Evolutionary conservation across 2,329 filamentous ascomycete species (phyloP), one percentile per base, ranked within the genome.

Genomic region (Aspergillus terreus): DNA sequence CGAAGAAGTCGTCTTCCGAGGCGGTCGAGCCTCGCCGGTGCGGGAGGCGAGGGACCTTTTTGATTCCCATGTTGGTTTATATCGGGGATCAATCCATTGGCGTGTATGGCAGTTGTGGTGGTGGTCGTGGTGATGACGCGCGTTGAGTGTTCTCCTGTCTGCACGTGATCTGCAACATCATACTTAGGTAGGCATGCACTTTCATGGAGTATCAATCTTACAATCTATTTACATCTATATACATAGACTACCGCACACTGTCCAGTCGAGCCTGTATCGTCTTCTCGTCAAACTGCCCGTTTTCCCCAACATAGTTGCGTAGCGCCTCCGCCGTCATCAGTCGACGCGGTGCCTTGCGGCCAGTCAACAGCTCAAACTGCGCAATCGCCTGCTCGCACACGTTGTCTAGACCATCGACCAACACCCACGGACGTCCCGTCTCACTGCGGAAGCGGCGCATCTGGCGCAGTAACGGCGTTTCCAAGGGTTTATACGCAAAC

Each of bases 351-450:
- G 87, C 86, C 66, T 85, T 81, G 44, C 86, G 77, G 0, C 87
- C 88, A 0, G 88, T 91, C 65, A 92, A 90, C 2, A 92, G 71
- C 69, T 92, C 88, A 63, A 92, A 92, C 61, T 92, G 88, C 1
- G 88, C 87, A 69, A 88, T 88, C 0, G 86, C 88, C 64, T 92
- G 88, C 65, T 92, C 88, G 0, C 86, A 86, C 12, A 92, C 70
- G 44, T 91, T 78, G 60, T 92, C 87, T 11, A 92, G 73, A 0
- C 88, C 88, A 61, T 91, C 86, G 68, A 91, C 82, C 15, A 87
- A 78, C 0, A 90, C 84, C 87, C 87, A 92, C 6, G 69, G 70
- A 32, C 63, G 64, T 6, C 64, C 65, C 4, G 38, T 87, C 79
- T 57, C 79, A 74, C 50, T 82, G 73, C 17, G 82, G 76, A 66